A percentile compares a stretch with the other conserved stretches of the same genome.
phyloP scores from a whole-genome alignment of 2,329 filamentous ascomycete species.

The Nemania abortiva region DNA sequence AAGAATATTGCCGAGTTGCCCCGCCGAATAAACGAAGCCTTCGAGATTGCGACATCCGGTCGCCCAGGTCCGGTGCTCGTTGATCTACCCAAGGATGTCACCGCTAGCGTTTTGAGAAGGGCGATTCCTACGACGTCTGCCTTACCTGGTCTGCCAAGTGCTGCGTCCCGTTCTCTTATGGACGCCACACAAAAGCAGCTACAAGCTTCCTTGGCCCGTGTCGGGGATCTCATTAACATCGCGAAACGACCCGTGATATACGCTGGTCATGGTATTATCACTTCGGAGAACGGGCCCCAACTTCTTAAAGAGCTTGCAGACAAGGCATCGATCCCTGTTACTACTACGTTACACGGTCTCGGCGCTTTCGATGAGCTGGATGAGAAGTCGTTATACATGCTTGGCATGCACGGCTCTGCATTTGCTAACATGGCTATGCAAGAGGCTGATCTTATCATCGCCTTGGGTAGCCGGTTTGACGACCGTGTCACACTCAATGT shows the following conservation, averaged over 20 bases:
- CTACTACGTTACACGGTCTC: constrained; percentile 83
- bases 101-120: constrained; percentile 24
- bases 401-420: constrained; percentile 97
- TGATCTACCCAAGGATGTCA: constrained; percentile 28
- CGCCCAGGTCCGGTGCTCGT: constrained; percentile 25
- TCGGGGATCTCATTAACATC: constrained; percentile 21
- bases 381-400: constrained; percentile 95
- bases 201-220: constrained; percentile 12
- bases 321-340: constrained; percentile 26
- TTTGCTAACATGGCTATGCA: constrained; percentile 99
- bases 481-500: constrained; percentile 90
- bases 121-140: constrained; percentile 21
- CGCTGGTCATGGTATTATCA: constrained; percentile 27
- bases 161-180: constrained; percentile 74
- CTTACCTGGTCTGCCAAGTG: constrained; percentile 80
- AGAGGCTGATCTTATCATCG: constrained; percentile 94
- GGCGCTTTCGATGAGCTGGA: constrained; percentile 94
- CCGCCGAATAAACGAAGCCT: constrained; percentile 30
- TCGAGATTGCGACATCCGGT: constrained; percentile 25
- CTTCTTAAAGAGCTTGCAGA: constrained; percentile 26
- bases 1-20: constrained; percentile 24
- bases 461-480: constrained; percentile 92
- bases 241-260: constrained; percentile 26
- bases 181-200: constrained; percentile 74
- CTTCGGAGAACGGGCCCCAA: constrained; percentile 15